A percentile compares a stretch with the other conserved stretches of the same genome.
Conservation (phyloP, 164 flowering plant genomes). For the Pachysandra terminalis region DNA sequence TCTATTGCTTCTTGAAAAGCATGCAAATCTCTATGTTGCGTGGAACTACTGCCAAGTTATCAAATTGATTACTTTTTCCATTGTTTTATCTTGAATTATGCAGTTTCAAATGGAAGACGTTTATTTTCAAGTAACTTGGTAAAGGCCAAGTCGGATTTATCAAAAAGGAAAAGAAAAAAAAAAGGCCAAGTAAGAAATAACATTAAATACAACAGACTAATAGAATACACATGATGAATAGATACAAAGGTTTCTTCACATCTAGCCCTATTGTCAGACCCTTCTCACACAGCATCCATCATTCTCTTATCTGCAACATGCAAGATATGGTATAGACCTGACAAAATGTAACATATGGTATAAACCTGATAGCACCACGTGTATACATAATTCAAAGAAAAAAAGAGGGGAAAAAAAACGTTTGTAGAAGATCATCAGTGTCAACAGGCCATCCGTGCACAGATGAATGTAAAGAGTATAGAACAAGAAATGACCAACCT, state of each 20-base stretch:
- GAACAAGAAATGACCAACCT: constrained; percentile 40
- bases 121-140: neutral
- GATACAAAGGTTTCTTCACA: neutral
- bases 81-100: too few species aligned
- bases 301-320: neutral
- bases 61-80: too few species aligned
- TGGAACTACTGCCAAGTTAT: too few species aligned
- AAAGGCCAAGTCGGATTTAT: neutral
- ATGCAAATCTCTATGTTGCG: too few species aligned
- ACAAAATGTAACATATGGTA: too few species aligned
- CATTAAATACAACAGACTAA: neutral
- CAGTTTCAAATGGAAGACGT: too few species aligned
- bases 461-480: neutral
- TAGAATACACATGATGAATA: neutral
- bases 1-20: too few species aligned
- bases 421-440: neutral
- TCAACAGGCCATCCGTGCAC: neutral
- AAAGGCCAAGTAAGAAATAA: neutral
- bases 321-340: too few species aligned
- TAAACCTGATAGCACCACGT: too few species aligned
- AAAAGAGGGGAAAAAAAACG: too few species aligned
- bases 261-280: neutral
- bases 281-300: neutral
- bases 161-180: too few species aligned
- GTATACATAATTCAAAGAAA: too few species aligned